phyloP scores from a whole-genome alignment of 768 basidiomycete species.

The Russula lepida region DNA sequence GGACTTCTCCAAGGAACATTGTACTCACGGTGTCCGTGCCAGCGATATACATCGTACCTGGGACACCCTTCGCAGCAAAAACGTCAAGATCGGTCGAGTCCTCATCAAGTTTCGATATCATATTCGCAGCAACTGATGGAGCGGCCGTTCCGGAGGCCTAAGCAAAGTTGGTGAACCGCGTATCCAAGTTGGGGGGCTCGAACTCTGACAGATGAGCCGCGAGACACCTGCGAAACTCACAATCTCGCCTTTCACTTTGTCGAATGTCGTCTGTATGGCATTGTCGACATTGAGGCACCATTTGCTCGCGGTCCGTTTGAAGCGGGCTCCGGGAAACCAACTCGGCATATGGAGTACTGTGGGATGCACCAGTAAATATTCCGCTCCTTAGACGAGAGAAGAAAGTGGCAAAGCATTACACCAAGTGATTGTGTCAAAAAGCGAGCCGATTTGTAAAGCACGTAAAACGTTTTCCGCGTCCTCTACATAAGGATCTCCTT shows the following conservation, averaged over 20 bases:
- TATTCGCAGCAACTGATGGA: not conserved
- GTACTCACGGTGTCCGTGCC: not conserved
- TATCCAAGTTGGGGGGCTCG: not conserved
- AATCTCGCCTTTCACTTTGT: not conserved
- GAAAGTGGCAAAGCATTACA: constrained; percentile 18
- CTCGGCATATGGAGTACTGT: constrained; percentile 22
- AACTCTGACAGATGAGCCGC: not conserved
- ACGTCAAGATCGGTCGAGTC: not conserved
- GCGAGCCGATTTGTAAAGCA: constrained; percentile 19
- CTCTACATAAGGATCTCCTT: constrained; percentile 28
- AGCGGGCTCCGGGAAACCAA: constrained; percentile 26
- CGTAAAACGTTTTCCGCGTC: not conserved
- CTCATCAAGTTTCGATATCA: not conserved
- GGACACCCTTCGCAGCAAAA: not conserved
- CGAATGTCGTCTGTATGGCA: not conserved
- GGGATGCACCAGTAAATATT: not conserved
- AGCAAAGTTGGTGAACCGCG: not conserved
- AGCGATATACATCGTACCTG: not conserved
- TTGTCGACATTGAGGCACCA: not conserved
- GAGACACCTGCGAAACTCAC: not conserved
- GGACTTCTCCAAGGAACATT: not conserved
- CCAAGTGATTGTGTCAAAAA: constrained; percentile 35
- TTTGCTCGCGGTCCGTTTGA: constrained; percentile 8
- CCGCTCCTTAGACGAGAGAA: not conserved
- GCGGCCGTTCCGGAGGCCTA: not conserved